These are phyloP conservation scores for Arthrobotrys entomopaga DNA, from an alignment of 2,329 filamentous ascomycete species.

Conservation along the genomic window DNA sequence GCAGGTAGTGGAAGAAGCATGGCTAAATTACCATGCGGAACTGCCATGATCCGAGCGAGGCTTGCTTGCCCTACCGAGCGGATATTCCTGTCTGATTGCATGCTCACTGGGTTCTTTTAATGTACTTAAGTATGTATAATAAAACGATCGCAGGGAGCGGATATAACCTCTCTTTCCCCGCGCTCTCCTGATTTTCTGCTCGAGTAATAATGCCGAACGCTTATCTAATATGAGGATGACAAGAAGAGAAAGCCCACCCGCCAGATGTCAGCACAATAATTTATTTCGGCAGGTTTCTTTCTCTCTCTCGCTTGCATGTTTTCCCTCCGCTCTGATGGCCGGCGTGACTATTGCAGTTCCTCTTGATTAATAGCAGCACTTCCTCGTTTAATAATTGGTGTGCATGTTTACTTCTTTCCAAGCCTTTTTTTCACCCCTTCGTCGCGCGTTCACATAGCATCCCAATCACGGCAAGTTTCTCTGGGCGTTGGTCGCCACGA, in stretches of 20 bases:
- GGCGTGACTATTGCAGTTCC: slow-evolving; percentile 3
- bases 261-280: no score
- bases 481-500: slow-evolving; percentile 19
- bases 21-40: neutral
- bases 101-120: no score
- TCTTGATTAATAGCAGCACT: slow-evolving; percentile 54
- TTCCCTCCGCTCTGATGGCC: neutral
- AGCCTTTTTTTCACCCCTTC: slow-evolving; percentile 52
- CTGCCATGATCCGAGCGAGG: neutral
- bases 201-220: no score
- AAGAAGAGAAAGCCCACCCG: no score
- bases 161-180: no score
- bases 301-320: neutral
- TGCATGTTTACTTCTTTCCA: slow-evolving; percentile 56
- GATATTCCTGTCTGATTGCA: no score
- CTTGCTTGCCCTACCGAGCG: neutral
- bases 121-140: no score
- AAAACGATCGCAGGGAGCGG: no score
- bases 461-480: slow-evolving; percentile 12
- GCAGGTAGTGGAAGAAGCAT: no score
- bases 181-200: no score
- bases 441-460: slow-evolving; percentile 5
- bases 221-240: no score
- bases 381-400: slow-evolving; percentile 56
- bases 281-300: no score